Conservation (phyloP, 352 stramenopile genomes). For the Globisporangium acanthophoron region DNA sequence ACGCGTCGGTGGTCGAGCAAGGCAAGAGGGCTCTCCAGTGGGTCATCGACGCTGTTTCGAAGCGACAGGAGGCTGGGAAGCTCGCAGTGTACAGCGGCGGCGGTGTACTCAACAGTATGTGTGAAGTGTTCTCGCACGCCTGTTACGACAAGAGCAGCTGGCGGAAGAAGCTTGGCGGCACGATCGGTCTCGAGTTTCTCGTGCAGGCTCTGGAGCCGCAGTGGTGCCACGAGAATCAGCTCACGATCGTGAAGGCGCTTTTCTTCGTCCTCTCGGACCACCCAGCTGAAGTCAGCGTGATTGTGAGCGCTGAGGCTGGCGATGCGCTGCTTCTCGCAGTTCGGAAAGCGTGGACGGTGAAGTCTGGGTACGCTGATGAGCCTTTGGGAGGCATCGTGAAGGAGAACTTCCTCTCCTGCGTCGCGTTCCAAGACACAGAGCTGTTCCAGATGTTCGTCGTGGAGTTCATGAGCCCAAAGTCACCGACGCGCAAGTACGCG, state of each 20-base stretch:
- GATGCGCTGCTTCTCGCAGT: slow-evolving; percentile 54
- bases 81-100: slow-evolving; percentile 51
- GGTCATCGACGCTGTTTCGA: slow-evolving; percentile 40
- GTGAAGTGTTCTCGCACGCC: slow-evolving; percentile 74
- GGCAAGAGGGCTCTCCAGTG: slow-evolving; percentile 44
- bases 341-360: slow-evolving; percentile 49
- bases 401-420: slow-evolving; percentile 62
- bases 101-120: slow-evolving; percentile 70
- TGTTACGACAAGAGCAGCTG: slow-evolving; percentile 87
- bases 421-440: slow-evolving; percentile 80
- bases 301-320: slow-evolving; percentile 66
- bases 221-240: slow-evolving; percentile 86
- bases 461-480: slow-evolving; percentile 75
- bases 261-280: slow-evolving; percentile 88
- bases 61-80: slow-evolving; percentile 10
- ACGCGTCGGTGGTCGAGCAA: slow-evolving; percentile 47
- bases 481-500: slow-evolving; percentile 58
- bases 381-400: slow-evolving; percentile 34
- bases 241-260: slow-evolving; percentile 77
- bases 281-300: slow-evolving; percentile 74
- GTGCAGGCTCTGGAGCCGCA: slow-evolving; percentile 57
- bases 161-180: slow-evolving; percentile 76
- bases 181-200: slow-evolving; percentile 61
- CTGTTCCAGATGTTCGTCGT: slow-evolving; percentile 87
- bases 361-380: slow-evolving; percentile 27